A percentile compares a stretch with the other conserved stretches of the same genome.
These are phyloP conservation scores for Dacryopinax primogenitus DNA, from an alignment of 768 basidiomycete genomes.

Conservation along the genomic window DNA sequence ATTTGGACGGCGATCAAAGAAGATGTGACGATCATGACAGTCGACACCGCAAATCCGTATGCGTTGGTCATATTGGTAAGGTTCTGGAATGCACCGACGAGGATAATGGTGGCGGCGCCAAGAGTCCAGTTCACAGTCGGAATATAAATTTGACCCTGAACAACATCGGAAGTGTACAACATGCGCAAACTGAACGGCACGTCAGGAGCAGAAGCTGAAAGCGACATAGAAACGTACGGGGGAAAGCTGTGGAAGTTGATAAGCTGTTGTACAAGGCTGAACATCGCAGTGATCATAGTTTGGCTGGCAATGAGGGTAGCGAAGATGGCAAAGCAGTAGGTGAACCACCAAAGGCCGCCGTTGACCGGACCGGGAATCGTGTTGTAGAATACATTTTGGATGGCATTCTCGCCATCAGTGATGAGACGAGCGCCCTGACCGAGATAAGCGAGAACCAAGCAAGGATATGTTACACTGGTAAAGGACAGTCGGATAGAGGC, in stretches of 20 bases:
- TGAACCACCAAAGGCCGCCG: slow-evolving; percentile 51
- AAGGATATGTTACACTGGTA: slow-evolving; percentile 41
- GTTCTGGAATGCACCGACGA: slow-evolving; percentile 47
- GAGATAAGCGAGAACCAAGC: slow-evolving; percentile 50
- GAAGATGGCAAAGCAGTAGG: slow-evolving; percentile 50
- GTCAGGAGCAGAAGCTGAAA: neutral
- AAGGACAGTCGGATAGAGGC: slow-evolving; percentile 50
- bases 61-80: slow-evolving; percentile 46
- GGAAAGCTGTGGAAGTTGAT: slow-evolving; percentile 49
- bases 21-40: slow-evolving; percentile 52
- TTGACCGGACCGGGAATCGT: slow-evolving; percentile 46
- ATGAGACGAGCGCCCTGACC: slow-evolving; percentile 59
- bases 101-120: slow-evolving; percentile 40
- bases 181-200: slow-evolving; percentile 32
- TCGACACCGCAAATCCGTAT: slow-evolving; percentile 37
- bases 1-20: slow-evolving; percentile 46
- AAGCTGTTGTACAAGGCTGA: slow-evolving; percentile 43
- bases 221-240: slow-evolving; percentile 24
- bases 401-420: slow-evolving; percentile 35
- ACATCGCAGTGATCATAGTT: slow-evolving; percentile 58
- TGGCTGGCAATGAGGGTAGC: slow-evolving; percentile 54
- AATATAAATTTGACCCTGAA: slow-evolving; percentile 55
- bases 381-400: slow-evolving; percentile 48
- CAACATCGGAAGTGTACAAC: slow-evolving; percentile 45
- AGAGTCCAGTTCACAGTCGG: slow-evolving; percentile 49